phyloP scores from a whole-genome alignment of 805 yeast genomes.

The Cyberlindnera xylosilytica region DNA sequence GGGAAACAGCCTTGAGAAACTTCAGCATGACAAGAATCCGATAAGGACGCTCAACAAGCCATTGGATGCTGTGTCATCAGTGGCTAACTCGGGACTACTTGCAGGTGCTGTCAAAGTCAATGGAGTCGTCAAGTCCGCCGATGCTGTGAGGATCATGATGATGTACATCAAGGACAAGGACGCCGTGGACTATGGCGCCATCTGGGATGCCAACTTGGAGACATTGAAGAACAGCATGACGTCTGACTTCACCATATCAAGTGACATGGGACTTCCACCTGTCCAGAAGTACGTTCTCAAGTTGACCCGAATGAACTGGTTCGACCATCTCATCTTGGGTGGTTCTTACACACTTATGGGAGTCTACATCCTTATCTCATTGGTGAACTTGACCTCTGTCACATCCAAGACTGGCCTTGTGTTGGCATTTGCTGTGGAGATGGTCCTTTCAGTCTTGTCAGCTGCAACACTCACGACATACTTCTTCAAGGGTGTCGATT shows the following conservation, averaged over 20 bases:
- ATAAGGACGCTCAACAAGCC: constrained; percentile 39
- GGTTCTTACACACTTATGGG: constrained; percentile 29
- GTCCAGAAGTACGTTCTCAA: constrained; percentile 7
- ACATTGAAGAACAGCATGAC: constrained; percentile 14
- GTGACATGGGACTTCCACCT: not conserved
- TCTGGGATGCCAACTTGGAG: constrained; percentile 33
- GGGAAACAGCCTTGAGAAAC: constrained; percentile 31
- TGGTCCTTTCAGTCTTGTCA: constrained; percentile 36
- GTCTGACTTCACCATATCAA: constrained; percentile 2
- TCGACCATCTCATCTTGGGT: constrained; percentile 26
- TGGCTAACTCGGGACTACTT: constrained; percentile 29
- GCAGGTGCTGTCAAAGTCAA: constrained; percentile 40
- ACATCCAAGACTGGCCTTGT: constrained; percentile 45
- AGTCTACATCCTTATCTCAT: constrained; percentile 34
- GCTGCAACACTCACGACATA: constrained; percentile 42
- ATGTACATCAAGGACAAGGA: constrained; percentile 23
- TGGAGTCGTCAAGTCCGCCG: constrained; percentile 41
- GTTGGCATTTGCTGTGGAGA: constrained; percentile 41
- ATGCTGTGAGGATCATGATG: constrained; percentile 35
- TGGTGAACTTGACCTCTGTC: constrained; percentile 40
- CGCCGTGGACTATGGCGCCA: constrained; percentile 17
- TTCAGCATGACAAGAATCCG: constrained; percentile 33
- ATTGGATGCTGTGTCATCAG: not conserved
- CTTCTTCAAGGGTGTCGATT: constrained; percentile 32
- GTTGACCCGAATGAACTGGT: constrained; percentile 17